Evolutionary conservation across 75 land plant genomes (phyloP).

Genomic region (Adiantum capillusveneris): DNA sequence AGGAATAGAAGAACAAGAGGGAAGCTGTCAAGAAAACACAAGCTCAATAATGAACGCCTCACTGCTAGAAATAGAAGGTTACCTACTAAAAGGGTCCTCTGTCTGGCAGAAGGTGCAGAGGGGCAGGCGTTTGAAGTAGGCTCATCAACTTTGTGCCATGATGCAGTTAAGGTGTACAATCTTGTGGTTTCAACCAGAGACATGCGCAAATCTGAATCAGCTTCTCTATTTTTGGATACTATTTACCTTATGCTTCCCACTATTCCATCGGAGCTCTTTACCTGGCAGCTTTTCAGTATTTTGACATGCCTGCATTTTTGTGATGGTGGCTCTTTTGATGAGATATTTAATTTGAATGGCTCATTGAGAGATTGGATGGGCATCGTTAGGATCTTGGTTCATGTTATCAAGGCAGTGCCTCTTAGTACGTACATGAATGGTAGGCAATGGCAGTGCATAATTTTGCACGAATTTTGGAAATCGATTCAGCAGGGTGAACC

Average conservation of each 20-base stretch:
- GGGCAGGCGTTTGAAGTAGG: no score
- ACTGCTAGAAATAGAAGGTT: no score
- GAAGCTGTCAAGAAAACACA: no score
- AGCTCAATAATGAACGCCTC: no score
- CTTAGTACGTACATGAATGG: no score
- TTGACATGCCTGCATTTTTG: background rate
- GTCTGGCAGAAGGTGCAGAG: no score
- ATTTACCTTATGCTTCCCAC: background rate
- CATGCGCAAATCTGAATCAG: background rate
- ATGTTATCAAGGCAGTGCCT: background rate
- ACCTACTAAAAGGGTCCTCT: no score
- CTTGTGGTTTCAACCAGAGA: background rate
- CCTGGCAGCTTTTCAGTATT: constrained; percentile 1
- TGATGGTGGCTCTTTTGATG: background rate
- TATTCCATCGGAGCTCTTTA: background rate
- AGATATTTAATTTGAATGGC: background rate
- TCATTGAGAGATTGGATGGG: background rate
- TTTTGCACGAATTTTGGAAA: background rate
- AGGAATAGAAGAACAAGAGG: no score
- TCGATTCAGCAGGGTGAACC: background rate
- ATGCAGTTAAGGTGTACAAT: no score
- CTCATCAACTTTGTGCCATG: no score
- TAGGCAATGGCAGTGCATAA: background rate
- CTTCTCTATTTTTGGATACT: background rate
- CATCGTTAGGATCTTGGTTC: background rate